These are phyloP conservation scores for Aspergillus sp. DNA, from an alignment of 2,329 filamentous ascomycete genomes.

Conservation along the genomic window DNA sequence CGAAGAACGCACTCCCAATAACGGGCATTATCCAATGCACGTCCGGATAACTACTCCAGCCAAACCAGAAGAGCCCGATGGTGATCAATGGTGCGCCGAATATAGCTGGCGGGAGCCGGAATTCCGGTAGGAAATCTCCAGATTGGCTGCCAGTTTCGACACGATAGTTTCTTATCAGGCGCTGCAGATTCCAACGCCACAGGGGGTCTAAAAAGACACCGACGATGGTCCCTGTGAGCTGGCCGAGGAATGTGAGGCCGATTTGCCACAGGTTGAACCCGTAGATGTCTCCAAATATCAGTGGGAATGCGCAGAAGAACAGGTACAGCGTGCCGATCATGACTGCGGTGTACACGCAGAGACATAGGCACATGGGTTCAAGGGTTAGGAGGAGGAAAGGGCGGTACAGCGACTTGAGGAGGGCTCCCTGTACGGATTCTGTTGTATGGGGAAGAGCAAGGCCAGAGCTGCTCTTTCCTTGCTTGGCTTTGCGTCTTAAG, in stretches of 20 bases:
- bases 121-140: too few relatives aligned
- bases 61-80: too few relatives aligned
- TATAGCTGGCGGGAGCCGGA: too few relatives aligned
- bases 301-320: conserved; percentile 54
- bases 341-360: conserved; percentile 79
- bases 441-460: too few relatives aligned
- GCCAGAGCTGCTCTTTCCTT: too few relatives aligned
- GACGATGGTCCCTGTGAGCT: conserved; percentile 15
- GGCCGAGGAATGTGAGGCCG: conserved; percentile 31
- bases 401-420: conserved; percentile 47
- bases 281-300: conserved; percentile 27
- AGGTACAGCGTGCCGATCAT: conserved; percentile 45
- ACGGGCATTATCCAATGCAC: too few relatives aligned
- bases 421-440: too few relatives aligned
- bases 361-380: conserved; percentile 79
- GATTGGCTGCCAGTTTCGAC: too few relatives aligned
- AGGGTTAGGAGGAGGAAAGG: conserved; percentile 78
- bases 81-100: too few relatives aligned
- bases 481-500: too few relatives aligned
- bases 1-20: too few relatives aligned
- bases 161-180: not conserved
- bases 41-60: too few relatives aligned
- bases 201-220: not conserved
- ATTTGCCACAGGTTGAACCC: conserved; percentile 42
- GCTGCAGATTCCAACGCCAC: not conserved